Evolutionary conservation across 805 yeast genomes (phyloP).

Genomic region (Wickerhamomyces ciferrii): DNA sequence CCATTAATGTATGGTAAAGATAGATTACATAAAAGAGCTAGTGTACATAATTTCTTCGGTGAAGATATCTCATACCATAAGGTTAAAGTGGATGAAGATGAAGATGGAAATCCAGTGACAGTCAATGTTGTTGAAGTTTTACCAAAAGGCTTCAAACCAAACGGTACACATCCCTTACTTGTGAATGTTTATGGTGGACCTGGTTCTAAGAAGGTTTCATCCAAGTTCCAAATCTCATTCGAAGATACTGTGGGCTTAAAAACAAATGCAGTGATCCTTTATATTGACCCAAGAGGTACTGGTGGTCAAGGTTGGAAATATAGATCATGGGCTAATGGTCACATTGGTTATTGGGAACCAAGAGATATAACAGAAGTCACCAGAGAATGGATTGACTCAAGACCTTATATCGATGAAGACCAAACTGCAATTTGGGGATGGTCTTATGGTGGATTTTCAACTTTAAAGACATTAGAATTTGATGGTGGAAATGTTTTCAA

Average conservation of each 20-base stretch:
- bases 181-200: conserved; percentile 80
- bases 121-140: conserved; percentile 55
- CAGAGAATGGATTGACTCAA: conserved; percentile 40
- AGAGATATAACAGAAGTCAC: conserved; percentile 55
- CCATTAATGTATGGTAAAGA: conserved; percentile 13
- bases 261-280: conserved; percentile 54
- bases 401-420: conserved; percentile 40
- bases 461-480: conserved; percentile 66
- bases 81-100: conserved; percentile 14
- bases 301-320: conserved; percentile 74
- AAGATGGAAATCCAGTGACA: conserved; percentile 15
- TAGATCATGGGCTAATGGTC: conserved; percentile 47
- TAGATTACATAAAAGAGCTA: conserved; percentile 4
- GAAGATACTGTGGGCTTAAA: conserved; percentile 55
- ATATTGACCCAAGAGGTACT: conserved; percentile 79
- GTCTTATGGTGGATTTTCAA: conserved; percentile 81
- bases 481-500: conserved; percentile 61
- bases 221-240: conserved; percentile 44
- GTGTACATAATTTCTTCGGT: conserved; percentile 13
- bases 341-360: conserved; percentile 75
- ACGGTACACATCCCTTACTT: conserved; percentile 51
- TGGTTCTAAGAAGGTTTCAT: conserved; percentile 57
- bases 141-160: conserved; percentile 50
- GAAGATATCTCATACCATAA: conserved; percentile 14
- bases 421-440: conserved; percentile 80